Conservation (phyloP, 208 protist species). For the Trypanosoma platydactyli region DNA sequence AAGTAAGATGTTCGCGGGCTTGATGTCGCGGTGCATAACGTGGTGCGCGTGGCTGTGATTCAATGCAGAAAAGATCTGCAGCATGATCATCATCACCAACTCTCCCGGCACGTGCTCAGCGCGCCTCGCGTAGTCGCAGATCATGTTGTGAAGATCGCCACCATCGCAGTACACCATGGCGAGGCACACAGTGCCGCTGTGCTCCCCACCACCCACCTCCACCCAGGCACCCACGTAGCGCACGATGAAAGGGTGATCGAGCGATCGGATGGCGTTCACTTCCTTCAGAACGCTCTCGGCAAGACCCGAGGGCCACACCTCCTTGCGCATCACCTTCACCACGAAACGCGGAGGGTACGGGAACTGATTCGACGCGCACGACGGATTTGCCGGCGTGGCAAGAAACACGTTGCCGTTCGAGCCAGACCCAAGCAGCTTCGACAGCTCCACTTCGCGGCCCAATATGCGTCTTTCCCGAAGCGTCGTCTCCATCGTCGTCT, state of each 20-base stretch:
- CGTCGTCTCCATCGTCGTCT: background rate
- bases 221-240: constrained; percentile 77
- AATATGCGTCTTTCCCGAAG: constrained; percentile 24
- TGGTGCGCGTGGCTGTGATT: constrained; percentile 84
- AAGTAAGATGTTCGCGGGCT: constrained; percentile 90
- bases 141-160: constrained; percentile 73
- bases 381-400: constrained; percentile 22
- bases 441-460: constrained; percentile 56
- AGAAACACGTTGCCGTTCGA: constrained; percentile 60
- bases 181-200: constrained; percentile 68
- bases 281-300: constrained; percentile 47
- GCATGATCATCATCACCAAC: constrained; percentile 69
- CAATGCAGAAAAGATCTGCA: constrained; percentile 81
- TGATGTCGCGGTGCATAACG: constrained; percentile 92
- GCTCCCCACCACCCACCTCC: constrained; percentile 42
- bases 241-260: constrained; percentile 77
- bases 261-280: constrained; percentile 47
- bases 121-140: constrained; percentile 32
- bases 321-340: constrained; percentile 73
- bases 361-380: constrained; percentile 33
- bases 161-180: constrained; percentile 86
- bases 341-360: constrained; percentile 44
- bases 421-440: constrained; percentile 50
- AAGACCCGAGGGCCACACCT: constrained; percentile 37
- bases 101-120: constrained; percentile 37